Conservation (phyloP, 306 rosid genomes). For the Heteromeles arbutifolia region DNA sequence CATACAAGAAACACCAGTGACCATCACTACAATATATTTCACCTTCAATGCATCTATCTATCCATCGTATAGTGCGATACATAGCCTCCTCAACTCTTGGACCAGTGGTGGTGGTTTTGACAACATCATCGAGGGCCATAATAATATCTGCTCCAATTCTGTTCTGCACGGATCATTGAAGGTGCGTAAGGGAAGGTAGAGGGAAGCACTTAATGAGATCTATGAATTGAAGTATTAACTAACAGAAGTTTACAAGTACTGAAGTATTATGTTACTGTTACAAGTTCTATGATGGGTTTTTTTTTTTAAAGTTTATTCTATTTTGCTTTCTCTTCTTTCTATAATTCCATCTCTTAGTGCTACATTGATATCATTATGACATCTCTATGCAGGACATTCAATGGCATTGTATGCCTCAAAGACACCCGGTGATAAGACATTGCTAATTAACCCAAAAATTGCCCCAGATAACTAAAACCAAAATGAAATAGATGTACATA, state of each 20-base stretch:
- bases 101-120: constrained; percentile 89
- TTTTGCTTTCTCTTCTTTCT: background rate
- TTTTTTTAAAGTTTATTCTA: background rate
- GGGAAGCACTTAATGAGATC: background rate
- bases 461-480: background rate
- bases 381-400: background rate
- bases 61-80: constrained; percentile 93
- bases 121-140: constrained; percentile 99
- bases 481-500: constrained; percentile 23
- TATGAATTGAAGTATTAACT: background rate
- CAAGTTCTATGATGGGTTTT: background rate
- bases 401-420: background rate
- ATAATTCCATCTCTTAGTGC: background rate
- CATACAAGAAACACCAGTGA: background rate
- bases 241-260: background rate
- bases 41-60: constrained; percentile 93
- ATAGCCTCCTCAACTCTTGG: constrained; percentile 97
- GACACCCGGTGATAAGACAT: background rate
- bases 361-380: background rate
- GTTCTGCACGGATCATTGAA: constrained; percentile 49
- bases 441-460: background rate
- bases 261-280: background rate
- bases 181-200: constrained; percentile 5
- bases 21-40: background rate
- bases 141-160: constrained; percentile 96